Conservation (phyloP, 1,284 basidiomycete genomes). For the Paramarasmius palmivorus region DNA sequence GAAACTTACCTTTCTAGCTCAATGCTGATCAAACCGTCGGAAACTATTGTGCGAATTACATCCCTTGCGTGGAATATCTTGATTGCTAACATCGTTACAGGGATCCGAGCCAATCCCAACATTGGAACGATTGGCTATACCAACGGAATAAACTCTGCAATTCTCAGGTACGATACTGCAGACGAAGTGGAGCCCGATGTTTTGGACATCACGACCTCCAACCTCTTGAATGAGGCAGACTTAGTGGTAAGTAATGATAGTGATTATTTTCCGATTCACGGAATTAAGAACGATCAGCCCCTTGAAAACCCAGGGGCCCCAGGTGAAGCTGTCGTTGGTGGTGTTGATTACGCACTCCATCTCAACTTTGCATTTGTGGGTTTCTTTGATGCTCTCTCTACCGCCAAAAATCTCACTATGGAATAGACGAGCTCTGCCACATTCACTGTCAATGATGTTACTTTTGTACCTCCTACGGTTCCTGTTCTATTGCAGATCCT, state of each 20-base stretch:
- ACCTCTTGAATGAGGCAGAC: constrained; percentile 19
- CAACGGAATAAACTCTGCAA: constrained; percentile 36
- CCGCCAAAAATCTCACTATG: not conserved
- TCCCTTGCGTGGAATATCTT: not conserved
- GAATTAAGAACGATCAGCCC: constrained; percentile 24
- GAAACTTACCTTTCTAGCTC: constrained; percentile 16
- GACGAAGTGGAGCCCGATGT: constrained; percentile 31
- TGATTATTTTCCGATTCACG: not conserved
- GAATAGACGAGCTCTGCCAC: constrained; percentile 7
- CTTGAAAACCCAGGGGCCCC: constrained; percentile 30
- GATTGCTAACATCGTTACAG: not conserved
- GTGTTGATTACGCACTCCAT: constrained; percentile 22
- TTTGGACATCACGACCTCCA: not conserved
- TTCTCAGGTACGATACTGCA: constrained; percentile 45
- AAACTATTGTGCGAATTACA: constrained; percentile 31
- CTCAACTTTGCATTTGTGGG: constrained; percentile 25
- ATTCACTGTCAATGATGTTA: constrained; percentile 11
- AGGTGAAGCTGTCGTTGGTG: constrained; percentile 23
- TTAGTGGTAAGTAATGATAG: constrained; percentile 7
- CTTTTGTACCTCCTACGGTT: constrained; percentile 12
- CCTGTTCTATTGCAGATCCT: constrained; percentile 30
- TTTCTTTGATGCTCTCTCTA: not conserved
- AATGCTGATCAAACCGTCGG: constrained; percentile 32
- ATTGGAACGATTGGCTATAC: constrained; percentile 20
- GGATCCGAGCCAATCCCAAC: constrained; percentile 29